Evolutionary conservation across 768 basidiomycete genomes (phyloP), one percentile per base, ranked within the genome.

Genomic region (Mrakia frigida): DNA sequence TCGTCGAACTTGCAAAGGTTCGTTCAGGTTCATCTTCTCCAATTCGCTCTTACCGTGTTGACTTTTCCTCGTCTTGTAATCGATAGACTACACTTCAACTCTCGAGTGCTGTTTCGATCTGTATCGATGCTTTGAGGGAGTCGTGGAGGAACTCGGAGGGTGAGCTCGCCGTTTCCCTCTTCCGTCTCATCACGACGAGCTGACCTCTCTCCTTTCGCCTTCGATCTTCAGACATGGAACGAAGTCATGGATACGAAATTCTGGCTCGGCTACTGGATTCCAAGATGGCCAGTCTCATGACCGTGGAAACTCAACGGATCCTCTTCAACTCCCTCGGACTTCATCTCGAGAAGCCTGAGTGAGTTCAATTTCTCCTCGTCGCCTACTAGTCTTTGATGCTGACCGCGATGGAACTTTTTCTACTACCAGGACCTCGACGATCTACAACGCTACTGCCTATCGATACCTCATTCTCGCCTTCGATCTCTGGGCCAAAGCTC

Each of bases 81-180:
- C 53, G 11, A 25, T 79, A 93, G 90, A 92, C 89, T 0, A 84
- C 89, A 0, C 91, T 92, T 78, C 92, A 94, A 79, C 80, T 96
- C 3, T 91, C 91, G 0, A 85, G 90, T 23, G 87, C 92, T 0
- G 82, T 94, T 9, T 85, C 89, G 5, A 88, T 94, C 37, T 83
- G 96, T 31, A 87, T 88, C 13, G 93, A 95, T 79, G 88, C 91
- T 3, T 82, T 97, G 63, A 88, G 88, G 79, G 90, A 91, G 79
- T 92, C 89, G 80, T 98, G 95, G 95, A 88, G 92, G 80, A 93
- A 93, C 80, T 94, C 92, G 50, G 94, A 95, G 81, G 73, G 73
- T 74, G 13, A 13, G 60, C 33, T 28, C 28, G 28, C 50, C n/a
- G 25, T 41, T 39, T 53, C 13, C 10, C 39, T 25, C 28, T 21